Percentiles rank a stretch among this genome's conserved stretches.
These are phyloP conservation scores for Penicillium ochrochloron DNA, from an alignment of 495 filamentous ascomycete genomes.

Conservation along the genomic window DNA sequence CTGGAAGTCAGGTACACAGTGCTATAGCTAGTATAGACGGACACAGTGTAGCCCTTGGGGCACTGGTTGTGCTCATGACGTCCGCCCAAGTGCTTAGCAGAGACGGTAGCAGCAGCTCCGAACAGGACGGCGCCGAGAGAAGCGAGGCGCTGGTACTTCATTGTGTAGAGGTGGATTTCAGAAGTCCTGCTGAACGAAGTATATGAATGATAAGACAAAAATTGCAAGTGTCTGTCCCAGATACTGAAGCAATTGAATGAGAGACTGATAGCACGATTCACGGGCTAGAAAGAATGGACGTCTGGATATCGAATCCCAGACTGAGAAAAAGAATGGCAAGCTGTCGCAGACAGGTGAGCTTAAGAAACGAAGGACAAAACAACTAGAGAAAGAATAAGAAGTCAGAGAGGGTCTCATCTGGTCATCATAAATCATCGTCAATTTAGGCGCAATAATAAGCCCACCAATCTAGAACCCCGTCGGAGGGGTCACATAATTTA, in stretches of 20 bases:
- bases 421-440: slow-evolving; percentile 4
- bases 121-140: slow-evolving; percentile 38
- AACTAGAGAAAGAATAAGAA: slow-evolving; percentile 3
- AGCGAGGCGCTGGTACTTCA: slow-evolving; percentile 42
- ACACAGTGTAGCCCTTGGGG: slow-evolving; percentile 37
- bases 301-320: slow-evolving; percentile 40
- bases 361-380: slow-evolving; percentile 16
- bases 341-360: slow-evolving; percentile 34
- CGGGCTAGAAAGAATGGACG: slow-evolving; percentile 42
- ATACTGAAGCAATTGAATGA: slow-evolving; percentile 11
- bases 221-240: slow-evolving; percentile 4
- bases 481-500: slow-evolving; percentile 17
- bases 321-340: slow-evolving; percentile 20
- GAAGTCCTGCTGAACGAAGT: not conserved
- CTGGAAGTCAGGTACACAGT: slow-evolving; percentile 30
- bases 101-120: slow-evolving; percentile 35
- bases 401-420: not conserved
- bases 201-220: not conserved
- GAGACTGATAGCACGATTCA: slow-evolving; percentile 10
- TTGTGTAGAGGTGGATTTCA: slow-evolving; percentile 20
- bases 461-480: not conserved
- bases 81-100: slow-evolving; percentile 30
- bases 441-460: not conserved
- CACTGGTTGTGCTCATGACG: slow-evolving; percentile 31
- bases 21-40: slow-evolving; percentile 27